phyloP scores from a whole-genome alignment of 116 monocot species.

The Thalassia testudinum region DNA sequence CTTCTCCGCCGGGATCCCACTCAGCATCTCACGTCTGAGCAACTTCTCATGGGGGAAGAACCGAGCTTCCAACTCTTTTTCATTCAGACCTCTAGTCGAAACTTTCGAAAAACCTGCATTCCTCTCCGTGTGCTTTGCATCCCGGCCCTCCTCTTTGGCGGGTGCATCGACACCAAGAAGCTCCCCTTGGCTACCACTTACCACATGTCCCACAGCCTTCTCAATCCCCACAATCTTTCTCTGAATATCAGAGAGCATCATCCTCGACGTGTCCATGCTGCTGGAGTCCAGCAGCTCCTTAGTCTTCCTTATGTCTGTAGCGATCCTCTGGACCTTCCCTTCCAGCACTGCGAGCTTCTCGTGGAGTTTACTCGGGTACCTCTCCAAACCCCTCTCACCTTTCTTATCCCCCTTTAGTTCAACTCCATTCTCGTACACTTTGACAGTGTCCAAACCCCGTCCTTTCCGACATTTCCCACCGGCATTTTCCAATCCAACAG shows the following conservation, averaged over 20 bases:
- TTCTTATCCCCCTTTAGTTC: conserved; percentile 1
- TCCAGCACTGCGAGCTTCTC: conserved; percentile 86
- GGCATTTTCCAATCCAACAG: no score
- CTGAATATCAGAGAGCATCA: conserved; percentile 75
- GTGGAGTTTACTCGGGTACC: conserved; percentile 52
- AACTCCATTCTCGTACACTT: conserved; percentile 9
- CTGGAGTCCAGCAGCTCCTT: conserved; percentile 82
- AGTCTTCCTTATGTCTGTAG: conserved; percentile 74
- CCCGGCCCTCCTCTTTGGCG: neutral
- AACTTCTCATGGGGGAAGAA: conserved; percentile 85
- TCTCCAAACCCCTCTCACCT: neutral
- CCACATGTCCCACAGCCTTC: conserved; percentile 47
- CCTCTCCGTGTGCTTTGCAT: neutral
- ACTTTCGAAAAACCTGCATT: conserved; percentile 1
- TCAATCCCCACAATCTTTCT: conserved; percentile 71
- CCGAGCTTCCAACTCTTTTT: conserved; percentile 68
- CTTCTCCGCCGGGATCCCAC: neutral
- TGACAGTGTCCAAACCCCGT: neutral
- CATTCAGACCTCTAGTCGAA: conserved; percentile 23
- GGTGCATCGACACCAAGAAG: neutral
- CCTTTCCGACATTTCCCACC: no score
- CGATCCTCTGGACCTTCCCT: conserved; percentile 80
- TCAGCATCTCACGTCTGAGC: conserved; percentile 13
- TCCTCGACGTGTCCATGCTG: conserved; percentile 29
- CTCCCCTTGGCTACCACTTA: conserved; percentile 22